Evolutionary conservation across 805 yeast species (phyloP).

Genomic region (Candida tammaniensis): DNA sequence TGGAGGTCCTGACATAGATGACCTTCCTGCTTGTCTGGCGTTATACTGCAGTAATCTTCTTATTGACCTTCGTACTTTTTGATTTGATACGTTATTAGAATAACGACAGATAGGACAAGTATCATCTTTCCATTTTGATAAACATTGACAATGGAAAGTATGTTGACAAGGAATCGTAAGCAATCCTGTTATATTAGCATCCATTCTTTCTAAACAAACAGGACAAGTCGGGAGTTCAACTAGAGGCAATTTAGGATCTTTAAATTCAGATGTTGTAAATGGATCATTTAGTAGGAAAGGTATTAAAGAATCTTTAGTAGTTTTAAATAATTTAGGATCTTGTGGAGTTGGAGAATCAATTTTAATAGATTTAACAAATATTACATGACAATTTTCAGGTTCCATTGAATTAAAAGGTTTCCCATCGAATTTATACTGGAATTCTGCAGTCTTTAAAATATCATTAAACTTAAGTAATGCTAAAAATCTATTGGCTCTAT

Average conservation of each 20-base stretch:
- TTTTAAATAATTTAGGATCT: constrained; percentile 11
- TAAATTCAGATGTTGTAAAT: constrained; percentile 42
- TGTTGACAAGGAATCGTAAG: constrained; percentile 90
- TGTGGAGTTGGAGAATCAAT: constrained; percentile 23
- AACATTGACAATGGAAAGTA: constrained; percentile 86
- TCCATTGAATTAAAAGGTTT: constrained; percentile 81
- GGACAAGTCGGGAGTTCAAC: constrained; percentile 88
- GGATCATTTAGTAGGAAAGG: constrained; percentile 77
- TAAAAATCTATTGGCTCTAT: constrained; percentile 66
- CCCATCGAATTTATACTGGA: constrained; percentile 68
- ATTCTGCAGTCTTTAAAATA: constrained; percentile 53
- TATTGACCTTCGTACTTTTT: constrained; percentile 29
- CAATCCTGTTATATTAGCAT: constrained; percentile 73
- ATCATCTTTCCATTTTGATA: constrained; percentile 86
- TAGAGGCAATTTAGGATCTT: constrained; percentile 6
- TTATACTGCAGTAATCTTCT: constrained; percentile 28
- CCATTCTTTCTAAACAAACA: constrained; percentile 87
- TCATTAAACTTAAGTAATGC: constrained; percentile 73
- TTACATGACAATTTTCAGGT: constrained; percentile 79
- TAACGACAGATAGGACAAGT: constrained; percentile 90
- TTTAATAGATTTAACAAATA: constrained; percentile 61
- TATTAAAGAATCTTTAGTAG: constrained; percentile 29
- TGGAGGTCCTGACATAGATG: neutral
- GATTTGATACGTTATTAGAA: constrained; percentile 47
- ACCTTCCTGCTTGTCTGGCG: neutral